Conservation (phyloP, 139 green algal species). For the Zygnema cylindricum region DNA sequence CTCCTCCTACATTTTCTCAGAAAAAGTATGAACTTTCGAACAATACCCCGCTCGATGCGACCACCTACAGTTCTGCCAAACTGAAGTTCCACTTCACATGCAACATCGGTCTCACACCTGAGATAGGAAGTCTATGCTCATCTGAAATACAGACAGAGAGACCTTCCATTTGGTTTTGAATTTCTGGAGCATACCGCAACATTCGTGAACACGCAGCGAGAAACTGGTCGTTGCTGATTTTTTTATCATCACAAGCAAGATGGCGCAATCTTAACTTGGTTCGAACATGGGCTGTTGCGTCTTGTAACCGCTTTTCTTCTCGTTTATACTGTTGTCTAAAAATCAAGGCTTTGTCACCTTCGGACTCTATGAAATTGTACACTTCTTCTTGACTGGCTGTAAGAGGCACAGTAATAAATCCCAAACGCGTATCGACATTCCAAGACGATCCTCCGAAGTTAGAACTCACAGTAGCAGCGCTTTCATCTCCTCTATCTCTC, state of each 20-base stretch:
- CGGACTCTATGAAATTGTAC: constrained; percentile 19
- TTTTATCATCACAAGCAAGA: constrained; percentile 13
- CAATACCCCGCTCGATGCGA: neutral
- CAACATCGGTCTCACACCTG: neutral
- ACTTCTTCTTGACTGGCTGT: constrained; percentile 26
- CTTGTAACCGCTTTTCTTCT: constrained; percentile 18
- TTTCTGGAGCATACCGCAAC: constrained; percentile 29
- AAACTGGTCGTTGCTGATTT: constrained; percentile 43
- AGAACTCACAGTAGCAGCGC: neutral
- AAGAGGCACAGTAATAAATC: constrained; percentile 30
- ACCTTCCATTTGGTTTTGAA: constrained; percentile 27
- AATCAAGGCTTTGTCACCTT: constrained; percentile 33
- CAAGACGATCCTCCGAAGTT: neutral
- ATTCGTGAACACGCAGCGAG: constrained; percentile 31
- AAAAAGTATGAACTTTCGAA: neutral
- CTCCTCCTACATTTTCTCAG: neutral
- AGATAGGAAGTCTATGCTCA: constrained; percentile 36
- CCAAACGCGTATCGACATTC: constrained; percentile 10
- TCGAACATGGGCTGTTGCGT: constrained; percentile 30
- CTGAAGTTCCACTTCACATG: constrained; percentile 50
- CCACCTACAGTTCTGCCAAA: constrained; percentile 30
- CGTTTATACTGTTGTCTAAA: constrained; percentile 31
- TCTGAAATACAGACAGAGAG: constrained; percentile 48
- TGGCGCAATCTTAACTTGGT: constrained; percentile 30
- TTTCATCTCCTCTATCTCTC: neutral